These are phyloP conservation scores for Carex kokanica DNA, from an alignment of 176 grass and related monocot species.

Conservation along the genomic window DNA sequence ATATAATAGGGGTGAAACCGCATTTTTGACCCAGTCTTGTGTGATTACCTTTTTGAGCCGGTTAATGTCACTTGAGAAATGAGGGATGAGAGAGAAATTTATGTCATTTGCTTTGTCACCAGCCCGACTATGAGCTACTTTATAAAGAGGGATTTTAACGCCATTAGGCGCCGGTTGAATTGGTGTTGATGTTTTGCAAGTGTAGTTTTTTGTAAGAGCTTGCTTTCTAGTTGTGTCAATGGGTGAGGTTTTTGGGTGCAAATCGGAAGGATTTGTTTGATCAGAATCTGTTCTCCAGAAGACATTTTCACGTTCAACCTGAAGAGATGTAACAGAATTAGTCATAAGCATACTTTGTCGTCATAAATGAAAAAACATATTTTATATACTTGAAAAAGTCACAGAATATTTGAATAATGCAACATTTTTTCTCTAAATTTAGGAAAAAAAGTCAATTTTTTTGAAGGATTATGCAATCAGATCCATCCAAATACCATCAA, in stretches of 20 bases:
- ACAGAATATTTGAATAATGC: neutral
- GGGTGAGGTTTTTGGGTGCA: neutral
- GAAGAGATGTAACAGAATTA: slow-evolving; percentile 13
- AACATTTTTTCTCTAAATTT: neutral
- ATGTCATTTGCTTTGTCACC: slow-evolving; percentile 90
- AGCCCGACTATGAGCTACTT: slow-evolving; percentile 64
- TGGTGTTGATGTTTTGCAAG: neutral
- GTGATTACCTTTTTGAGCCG: slow-evolving; percentile 56
- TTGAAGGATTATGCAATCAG: neutral
- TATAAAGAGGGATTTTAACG: slow-evolving; percentile 62
- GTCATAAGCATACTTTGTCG: neutral
- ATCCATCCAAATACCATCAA: neutral
- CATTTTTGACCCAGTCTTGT: slow-evolving; percentile 60
- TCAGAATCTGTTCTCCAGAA: slow-evolving; percentile 53
- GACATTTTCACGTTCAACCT: slow-evolving; percentile 63
- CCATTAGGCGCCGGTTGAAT: slow-evolving; percentile 34
- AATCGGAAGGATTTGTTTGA: slow-evolving; percentile 34
- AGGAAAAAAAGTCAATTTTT: neutral
- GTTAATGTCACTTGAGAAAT: slow-evolving; percentile 50
- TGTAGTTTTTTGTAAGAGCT: neutral
- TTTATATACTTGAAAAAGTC: neutral
- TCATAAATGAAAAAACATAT: neutral
- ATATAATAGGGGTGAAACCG: slow-evolving; percentile 55
- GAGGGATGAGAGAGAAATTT: slow-evolving; percentile 83
- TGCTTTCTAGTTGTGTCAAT: slow-evolving; percentile 23